These are phyloP conservation scores for Suillus alpinus DNA, from an alignment of 768 basidiomycete species.

Conservation along the genomic window DNA sequence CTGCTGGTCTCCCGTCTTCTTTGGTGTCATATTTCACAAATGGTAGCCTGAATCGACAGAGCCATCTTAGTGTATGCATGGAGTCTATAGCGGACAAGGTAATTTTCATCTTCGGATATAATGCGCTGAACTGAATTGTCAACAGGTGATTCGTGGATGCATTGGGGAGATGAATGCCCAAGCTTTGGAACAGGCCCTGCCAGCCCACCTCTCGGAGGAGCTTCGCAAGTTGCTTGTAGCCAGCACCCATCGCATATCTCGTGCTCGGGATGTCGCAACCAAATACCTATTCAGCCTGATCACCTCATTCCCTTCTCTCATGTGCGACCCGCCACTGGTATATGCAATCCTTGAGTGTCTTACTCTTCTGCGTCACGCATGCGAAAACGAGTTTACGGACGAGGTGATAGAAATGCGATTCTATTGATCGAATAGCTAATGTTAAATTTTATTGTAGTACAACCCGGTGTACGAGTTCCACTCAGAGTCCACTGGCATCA, in stretches of 20 bases:
- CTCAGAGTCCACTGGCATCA: slow-evolving; percentile 74
- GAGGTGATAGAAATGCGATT: slow-evolving; percentile 55
- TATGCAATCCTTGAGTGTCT: slow-evolving; percentile 89
- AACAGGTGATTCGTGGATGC: slow-evolving; percentile 76
- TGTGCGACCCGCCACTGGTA: slow-evolving; percentile 87
- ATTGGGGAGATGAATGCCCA: slow-evolving; percentile 67
- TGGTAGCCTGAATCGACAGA: slow-evolving; percentile 73
- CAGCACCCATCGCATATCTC: slow-evolving; percentile 80
- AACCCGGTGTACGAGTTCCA: slow-evolving; percentile 83
- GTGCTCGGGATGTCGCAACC: slow-evolving; percentile 78
- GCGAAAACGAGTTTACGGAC: slow-evolving; percentile 87
- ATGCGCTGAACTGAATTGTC: neutral
- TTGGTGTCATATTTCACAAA: slow-evolving; percentile 87
- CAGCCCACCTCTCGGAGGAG: slow-evolving; percentile 64
- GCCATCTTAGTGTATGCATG: slow-evolving; percentile 70
- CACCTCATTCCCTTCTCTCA: slow-evolving; percentile 88
- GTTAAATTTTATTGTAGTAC: slow-evolving; percentile 52
- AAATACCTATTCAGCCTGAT: slow-evolving; percentile 84
- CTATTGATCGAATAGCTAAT: neutral
- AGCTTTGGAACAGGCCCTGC: slow-evolving; percentile 78
- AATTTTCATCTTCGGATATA: slow-evolving; percentile 5
- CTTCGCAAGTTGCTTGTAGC: slow-evolving; percentile 71
- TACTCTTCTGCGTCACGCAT: slow-evolving; percentile 81
- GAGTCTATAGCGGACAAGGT: slow-evolving; percentile 87
- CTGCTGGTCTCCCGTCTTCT: slow-evolving; percentile 75